Percentiles rank a stretch among this genome's conserved stretches.
phyloP scores from a whole-genome alignment of 2,329 filamentous ascomycete genomes.

The Incumbomyces lentus region DNA sequence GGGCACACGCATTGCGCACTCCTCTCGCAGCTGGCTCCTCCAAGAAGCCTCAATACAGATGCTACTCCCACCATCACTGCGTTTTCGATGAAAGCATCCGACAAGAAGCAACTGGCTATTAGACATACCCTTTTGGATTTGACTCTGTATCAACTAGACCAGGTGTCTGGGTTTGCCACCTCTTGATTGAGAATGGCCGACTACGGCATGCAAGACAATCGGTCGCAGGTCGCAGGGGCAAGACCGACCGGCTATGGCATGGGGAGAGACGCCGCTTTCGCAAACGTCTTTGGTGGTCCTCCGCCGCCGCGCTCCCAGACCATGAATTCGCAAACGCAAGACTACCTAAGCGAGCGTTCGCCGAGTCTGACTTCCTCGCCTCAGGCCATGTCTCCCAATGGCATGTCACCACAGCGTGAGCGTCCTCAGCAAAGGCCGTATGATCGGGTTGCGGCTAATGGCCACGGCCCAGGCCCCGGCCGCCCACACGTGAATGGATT shows the following conservation, averaged over 20 bases:
- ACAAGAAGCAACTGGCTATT: neutral
- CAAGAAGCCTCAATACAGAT: no score
- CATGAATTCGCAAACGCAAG: conserved; percentile 70
- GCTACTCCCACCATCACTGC: no score
- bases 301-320: conserved; percentile 85
- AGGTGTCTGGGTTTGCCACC: conserved; percentile 12
- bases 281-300: conserved; percentile 84
- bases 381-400: conserved; percentile 25
- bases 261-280: conserved; percentile 89
- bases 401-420: conserved; percentile 32
- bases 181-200: conserved; percentile 46
- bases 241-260: conserved; percentile 42
- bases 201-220: conserved; percentile 52
- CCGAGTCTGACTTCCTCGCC: conserved; percentile 59
- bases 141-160: neutral
- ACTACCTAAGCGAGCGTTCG: conserved; percentile 57
- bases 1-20: no score
- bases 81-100: neutral
- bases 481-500: conserved; percentile 23
- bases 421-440: conserved; percentile 37
- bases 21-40: no score
- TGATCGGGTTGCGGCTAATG: conserved; percentile 29
- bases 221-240: conserved; percentile 36
- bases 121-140: neutral
- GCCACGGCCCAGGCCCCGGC: conserved; percentile 29